phyloP scores from a whole-genome alignment of 2,329 filamentous ascomycete species.

The Hansfordia pulvinata region DNA sequence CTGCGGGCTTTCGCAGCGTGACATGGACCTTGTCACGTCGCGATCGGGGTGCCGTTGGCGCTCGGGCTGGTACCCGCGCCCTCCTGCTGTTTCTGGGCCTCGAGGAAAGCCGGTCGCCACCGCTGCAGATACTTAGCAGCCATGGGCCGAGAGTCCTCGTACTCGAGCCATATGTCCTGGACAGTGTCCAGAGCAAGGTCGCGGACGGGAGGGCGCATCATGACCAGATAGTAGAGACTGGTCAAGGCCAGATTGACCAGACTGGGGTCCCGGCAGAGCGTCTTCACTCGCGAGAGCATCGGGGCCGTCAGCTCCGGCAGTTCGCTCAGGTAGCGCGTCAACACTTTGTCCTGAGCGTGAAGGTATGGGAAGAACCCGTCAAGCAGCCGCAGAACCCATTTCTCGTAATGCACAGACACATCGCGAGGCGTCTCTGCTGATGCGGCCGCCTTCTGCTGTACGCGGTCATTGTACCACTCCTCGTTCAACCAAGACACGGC shows the following conservation, averaged over 20 bases:
- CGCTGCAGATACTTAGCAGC: slow-evolving; percentile 49
- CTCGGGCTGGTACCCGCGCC: slow-evolving; percentile 7
- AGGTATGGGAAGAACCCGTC: slow-evolving; percentile 84
- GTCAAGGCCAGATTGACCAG: slow-evolving; percentile 50
- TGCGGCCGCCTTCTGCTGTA: slow-evolving; percentile 30
- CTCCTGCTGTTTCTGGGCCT: slow-evolving; percentile 14
- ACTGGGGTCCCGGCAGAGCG: slow-evolving; percentile 51
- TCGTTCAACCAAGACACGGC: slow-evolving; percentile 92
- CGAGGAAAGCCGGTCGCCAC: slow-evolving; percentile 43
- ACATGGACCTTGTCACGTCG: slow-evolving; percentile 8
- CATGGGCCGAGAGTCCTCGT: slow-evolving; percentile 48
- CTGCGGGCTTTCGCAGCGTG: too few relatives aligned
- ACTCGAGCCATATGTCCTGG: slow-evolving; percentile 53
- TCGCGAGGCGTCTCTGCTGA: slow-evolving; percentile 24
- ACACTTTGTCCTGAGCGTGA: slow-evolving; percentile 78
- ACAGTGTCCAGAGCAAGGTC: slow-evolving; percentile 51
- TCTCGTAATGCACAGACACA: slow-evolving; percentile 57
- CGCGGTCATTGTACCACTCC: slow-evolving; percentile 89
- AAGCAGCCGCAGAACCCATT: slow-evolving; percentile 67
- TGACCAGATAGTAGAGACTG: slow-evolving; percentile 51
- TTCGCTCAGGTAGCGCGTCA: slow-evolving; percentile 85
- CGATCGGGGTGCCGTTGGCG: slow-evolving; percentile 7
- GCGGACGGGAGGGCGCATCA: slow-evolving; percentile 52
- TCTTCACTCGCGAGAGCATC: slow-evolving; percentile 61
- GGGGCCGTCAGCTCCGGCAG: slow-evolving; percentile 64